phyloP scores from a whole-genome alignment of 495 filamentous ascomycete genomes.

The Glutinoglossum americanum region DNA sequence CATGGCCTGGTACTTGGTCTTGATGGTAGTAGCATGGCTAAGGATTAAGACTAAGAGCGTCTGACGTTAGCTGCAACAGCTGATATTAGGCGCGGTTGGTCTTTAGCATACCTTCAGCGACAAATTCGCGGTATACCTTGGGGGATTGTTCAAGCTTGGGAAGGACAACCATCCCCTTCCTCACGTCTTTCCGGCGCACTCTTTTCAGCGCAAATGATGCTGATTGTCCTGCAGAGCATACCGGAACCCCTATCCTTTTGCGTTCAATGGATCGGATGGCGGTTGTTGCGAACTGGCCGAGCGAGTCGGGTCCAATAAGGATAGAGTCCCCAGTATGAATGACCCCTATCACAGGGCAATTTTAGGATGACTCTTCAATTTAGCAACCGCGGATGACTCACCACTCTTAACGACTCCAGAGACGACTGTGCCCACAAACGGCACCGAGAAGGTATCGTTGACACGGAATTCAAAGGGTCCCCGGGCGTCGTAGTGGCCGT shows the following conservation, averaged over 20 bases:
- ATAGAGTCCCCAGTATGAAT: constrained; percentile 82
- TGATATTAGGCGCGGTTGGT: neutral
- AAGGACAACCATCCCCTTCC: constrained; percentile 96
- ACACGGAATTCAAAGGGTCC: constrained; percentile 88
- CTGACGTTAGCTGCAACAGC: neutral
- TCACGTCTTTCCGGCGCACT: constrained; percentile 74
- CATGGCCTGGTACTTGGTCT: constrained; percentile 96
- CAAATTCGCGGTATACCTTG: constrained; percentile 79
- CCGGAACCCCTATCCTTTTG: constrained; percentile 79
- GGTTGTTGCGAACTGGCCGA: constrained; percentile 81
- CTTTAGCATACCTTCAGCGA: constrained; percentile 53
- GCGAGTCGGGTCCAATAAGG: constrained; percentile 72
- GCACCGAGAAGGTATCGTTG: constrained; percentile 98
- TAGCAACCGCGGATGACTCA: neutral
- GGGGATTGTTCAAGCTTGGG: constrained; percentile 52
- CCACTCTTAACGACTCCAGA: constrained; percentile 79
- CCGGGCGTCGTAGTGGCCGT: constrained; percentile 75
- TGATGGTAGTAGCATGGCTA: constrained; percentile 94
- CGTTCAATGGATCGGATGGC: constrained; percentile 84
- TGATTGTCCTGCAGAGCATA: constrained; percentile 76
- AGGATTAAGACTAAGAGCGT: constrained; percentile 56
- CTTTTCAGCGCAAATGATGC: constrained; percentile 79
- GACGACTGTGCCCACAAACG: constrained; percentile 90
- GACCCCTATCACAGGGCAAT: constrained; percentile 22
- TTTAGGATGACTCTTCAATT: neutral